Conservation (phyloP, 352 stramenopile genomes). For the Phytophthora kernoviae region DNA sequence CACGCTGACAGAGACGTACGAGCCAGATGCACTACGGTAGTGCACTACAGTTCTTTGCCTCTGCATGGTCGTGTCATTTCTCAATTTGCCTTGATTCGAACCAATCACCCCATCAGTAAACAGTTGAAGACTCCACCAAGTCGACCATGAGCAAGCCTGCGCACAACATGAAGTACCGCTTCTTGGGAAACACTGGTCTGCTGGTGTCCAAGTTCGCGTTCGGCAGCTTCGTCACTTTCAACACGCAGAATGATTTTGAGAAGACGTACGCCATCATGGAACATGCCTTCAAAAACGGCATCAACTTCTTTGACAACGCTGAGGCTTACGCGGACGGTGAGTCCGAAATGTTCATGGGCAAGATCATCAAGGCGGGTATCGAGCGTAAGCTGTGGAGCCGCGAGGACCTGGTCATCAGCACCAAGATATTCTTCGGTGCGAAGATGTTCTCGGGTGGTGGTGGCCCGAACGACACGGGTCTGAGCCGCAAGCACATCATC, state of each 20-base stretch:
- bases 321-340: constrained; percentile 49
- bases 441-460: constrained; percentile 15
- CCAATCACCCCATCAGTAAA: constrained; percentile 2
- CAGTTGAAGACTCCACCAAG: constrained; percentile 6
- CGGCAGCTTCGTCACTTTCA: constrained; percentile 50
- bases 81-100: constrained; percentile 10
- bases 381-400: constrained; percentile 37
- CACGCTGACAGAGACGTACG: too few species aligned
- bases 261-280: constrained; percentile 51
- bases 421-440: constrained; percentile 59
- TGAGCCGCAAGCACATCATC: constrained; percentile 42
- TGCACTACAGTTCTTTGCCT: too few species aligned
- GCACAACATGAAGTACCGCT: constrained; percentile 56
- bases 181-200: constrained; percentile 48
- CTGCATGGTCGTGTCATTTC: constrained; percentile 6
- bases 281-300: constrained; percentile 47
- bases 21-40: too few species aligned
- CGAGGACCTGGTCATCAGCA: constrained; percentile 61
- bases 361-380: constrained; percentile 48
- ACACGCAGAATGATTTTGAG: constrained; percentile 46
- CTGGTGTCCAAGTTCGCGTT: constrained; percentile 55
- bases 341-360: constrained; percentile 50
- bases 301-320: constrained; percentile 73
- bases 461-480: constrained; percentile 28
- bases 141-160: constrained; percentile 25